phyloP scores from a whole-genome alignment of 2,329 filamentous ascomycete species.

The Canariomyces notabilis region DNA sequence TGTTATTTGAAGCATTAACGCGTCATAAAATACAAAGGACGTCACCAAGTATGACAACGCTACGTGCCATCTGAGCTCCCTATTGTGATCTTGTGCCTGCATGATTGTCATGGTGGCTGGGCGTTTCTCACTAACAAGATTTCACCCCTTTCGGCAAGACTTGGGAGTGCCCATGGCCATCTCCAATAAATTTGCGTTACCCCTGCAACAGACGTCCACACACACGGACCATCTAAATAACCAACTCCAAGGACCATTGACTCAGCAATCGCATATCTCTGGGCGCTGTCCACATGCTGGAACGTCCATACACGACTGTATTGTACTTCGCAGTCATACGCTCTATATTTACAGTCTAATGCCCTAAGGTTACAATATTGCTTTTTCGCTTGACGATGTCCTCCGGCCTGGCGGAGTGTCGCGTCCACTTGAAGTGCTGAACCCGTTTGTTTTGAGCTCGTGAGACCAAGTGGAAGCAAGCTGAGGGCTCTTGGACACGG shows the following conservation, averaged over 20 bases:
- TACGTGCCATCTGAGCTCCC: neutral
- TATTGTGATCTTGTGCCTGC: neutral
- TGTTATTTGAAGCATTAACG: neutral
- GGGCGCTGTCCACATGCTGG: constrained; percentile 4
- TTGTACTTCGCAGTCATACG: no score
- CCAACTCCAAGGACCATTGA: neutral
- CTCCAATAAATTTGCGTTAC: constrained; percentile 7
- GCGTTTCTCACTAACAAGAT: constrained; percentile 24
- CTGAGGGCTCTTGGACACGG: constrained; percentile 31
- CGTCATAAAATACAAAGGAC: neutral
- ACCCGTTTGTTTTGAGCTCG: constrained; percentile 13
- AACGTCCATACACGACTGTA: constrained; percentile 8
- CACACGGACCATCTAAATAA: neutral
- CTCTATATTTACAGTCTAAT: constrained; percentile 8
- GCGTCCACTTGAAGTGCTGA: constrained; percentile 14
- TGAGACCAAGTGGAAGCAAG: constrained; percentile 10
- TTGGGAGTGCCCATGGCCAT: constrained; percentile 9
- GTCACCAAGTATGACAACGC: neutral
- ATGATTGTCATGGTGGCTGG: constrained; percentile 13
- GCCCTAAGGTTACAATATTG: neutral
- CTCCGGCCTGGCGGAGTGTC: constrained; percentile 13
- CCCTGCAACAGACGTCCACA: constrained; percentile 13
- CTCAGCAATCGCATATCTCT: neutral
- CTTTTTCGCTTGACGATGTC: constrained; percentile 19
- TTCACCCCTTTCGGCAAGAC: constrained; percentile 22